These are phyloP conservation scores for Apocynum venetum DNA, from an alignment of 257 asterid species.

Conservation along the genomic window DNA sequence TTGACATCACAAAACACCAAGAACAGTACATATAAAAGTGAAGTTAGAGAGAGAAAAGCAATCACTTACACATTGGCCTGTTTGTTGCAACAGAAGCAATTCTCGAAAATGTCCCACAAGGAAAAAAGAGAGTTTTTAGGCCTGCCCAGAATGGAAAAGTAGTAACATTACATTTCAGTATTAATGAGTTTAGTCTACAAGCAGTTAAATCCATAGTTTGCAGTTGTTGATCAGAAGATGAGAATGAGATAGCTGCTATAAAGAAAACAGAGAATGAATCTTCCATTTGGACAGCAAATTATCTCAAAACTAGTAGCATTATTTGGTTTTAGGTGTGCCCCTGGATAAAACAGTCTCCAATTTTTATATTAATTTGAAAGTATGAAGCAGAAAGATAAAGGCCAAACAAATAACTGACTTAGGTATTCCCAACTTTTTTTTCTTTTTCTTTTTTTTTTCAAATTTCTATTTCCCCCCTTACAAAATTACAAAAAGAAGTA, in stretches of 20 bases:
- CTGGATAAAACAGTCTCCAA: background rate
- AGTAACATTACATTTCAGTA: background rate
- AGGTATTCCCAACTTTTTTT: background rate
- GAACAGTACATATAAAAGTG: background rate
- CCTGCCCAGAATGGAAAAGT: conserved; percentile 43
- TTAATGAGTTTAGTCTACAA: background rate
- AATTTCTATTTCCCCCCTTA: background rate
- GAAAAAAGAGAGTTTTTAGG: conserved; percentile 62
- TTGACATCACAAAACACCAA: background rate
- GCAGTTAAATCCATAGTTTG: background rate
- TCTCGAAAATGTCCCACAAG: conserved; percentile 80
- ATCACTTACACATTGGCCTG: conserved; percentile 69
- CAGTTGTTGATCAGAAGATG: background rate
- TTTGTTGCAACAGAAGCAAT: conserved; percentile 65
- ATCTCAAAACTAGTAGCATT: background rate
- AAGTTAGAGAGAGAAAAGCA: conserved; percentile 6
- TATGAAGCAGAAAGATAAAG: background rate
- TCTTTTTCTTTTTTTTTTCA: background rate
- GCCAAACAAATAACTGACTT: background rate
- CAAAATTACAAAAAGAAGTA: background rate
- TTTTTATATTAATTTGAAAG: background rate
- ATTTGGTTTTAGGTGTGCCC: background rate
- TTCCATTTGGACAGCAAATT: background rate
- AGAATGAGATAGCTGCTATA: background rate
- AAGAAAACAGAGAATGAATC: background rate